Conservation (phyloP, 768 basidiomycete genomes). For the Heimioporus sp. region DNA sequence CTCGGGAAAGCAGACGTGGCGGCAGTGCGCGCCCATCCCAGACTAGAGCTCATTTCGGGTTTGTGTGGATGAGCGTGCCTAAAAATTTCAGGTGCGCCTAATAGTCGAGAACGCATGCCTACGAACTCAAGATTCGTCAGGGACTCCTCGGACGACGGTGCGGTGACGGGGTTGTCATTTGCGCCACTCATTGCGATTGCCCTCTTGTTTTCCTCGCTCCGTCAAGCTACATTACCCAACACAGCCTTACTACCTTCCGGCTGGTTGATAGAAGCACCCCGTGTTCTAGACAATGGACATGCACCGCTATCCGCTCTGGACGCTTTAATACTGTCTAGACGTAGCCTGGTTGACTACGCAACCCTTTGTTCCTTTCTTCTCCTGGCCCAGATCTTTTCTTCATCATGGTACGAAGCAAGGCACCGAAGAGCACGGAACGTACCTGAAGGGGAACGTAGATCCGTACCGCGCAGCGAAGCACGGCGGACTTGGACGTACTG, state of each 20-base stretch:
- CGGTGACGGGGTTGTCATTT: constrained; percentile 78
- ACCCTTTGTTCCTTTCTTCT: constrained; percentile 80
- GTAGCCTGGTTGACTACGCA: constrained; percentile 73
- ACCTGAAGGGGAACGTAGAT: constrained; percentile 67
- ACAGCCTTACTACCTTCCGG: constrained; percentile 45
- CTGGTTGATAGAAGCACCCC: constrained; percentile 81
- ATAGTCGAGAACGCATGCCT: background rate
- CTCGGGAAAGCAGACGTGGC: constrained; percentile 45
- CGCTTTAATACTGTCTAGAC: constrained; percentile 65
- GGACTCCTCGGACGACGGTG: constrained; percentile 82
- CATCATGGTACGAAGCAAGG: constrained; percentile 68
- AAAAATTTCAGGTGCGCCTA: constrained; percentile 74
- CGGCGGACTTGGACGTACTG: constrained; percentile 62
- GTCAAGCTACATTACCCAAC: constrained; percentile 29
- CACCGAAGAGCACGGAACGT: constrained; percentile 39
- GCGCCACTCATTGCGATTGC: constrained; percentile 78
- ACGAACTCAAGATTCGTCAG: constrained; percentile 38
- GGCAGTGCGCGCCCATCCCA: constrained; percentile 21
- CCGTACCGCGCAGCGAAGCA: constrained; percentile 73
- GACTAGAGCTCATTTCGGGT: constrained; percentile 57
- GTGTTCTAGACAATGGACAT: constrained; percentile 45
- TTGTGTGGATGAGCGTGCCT: constrained; percentile 88
- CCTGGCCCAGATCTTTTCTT: constrained; percentile 75
- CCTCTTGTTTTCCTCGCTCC: constrained; percentile 55
- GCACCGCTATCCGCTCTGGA: constrained; percentile 44